A percentile compares a stretch with the other conserved stretches of the same genome.
phyloP scores from a whole-genome alignment of 176 grass and related monocot genomes.

The Pharus latifolius region DNA sequence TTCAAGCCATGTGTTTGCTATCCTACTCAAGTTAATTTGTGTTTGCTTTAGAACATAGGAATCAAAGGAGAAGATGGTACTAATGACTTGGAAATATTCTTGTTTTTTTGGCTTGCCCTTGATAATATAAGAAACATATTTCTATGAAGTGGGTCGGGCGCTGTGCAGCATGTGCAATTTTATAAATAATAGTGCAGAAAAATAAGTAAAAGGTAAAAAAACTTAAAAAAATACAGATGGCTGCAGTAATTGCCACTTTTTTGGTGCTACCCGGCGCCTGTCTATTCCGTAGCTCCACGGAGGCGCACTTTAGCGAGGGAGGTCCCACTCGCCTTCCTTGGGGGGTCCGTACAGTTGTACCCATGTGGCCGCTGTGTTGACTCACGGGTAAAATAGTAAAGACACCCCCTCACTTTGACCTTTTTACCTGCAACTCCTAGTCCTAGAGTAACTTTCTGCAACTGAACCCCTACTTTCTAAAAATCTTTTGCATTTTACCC shows the following conservation, averaged over 20 bases:
- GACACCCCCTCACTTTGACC: neutral
- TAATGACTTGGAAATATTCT: too few species aligned
- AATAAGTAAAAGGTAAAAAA: neutral
- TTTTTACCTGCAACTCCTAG: neutral
- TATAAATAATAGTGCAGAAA: slow-evolving; percentile 1
- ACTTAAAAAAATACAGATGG: neutral
- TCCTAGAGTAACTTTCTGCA: too few species aligned
- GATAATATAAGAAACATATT: too few species aligned
- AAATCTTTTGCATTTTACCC: too few species aligned
- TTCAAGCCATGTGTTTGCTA: neutral
- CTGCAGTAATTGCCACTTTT: neutral
- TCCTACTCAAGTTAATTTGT: too few species aligned
- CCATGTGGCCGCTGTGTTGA: slow-evolving; percentile 18
- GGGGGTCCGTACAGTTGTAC: slow-evolving; percentile 25
- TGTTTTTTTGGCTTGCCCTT: too few species aligned
- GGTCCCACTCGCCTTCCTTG: neutral
- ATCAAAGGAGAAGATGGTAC: too few species aligned
- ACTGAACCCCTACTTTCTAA: too few species aligned
- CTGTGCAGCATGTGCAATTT: slow-evolving; percentile 22
- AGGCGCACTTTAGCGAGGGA: neutral
- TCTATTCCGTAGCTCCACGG: too few species aligned
- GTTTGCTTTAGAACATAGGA: too few species aligned
- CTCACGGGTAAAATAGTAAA: neutral
- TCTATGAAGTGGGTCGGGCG: slow-evolving; percentile 25
- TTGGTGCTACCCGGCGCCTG: neutral